Evolutionary conservation across 2,329 filamentous ascomycete species (phyloP).

Genomic region (Calycina marina): DNA sequence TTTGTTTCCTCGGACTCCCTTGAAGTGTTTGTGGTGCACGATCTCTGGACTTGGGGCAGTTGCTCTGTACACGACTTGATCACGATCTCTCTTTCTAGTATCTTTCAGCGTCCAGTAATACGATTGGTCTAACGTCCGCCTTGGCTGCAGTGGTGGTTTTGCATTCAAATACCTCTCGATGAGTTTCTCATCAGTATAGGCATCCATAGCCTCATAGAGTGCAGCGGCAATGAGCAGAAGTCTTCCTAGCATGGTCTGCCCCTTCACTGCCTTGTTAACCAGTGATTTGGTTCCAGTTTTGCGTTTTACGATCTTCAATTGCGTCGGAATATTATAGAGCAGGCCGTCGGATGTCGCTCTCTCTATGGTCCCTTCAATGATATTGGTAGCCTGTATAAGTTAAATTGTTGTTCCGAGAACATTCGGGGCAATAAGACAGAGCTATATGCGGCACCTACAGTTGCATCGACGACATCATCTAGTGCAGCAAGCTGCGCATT

Average conservation of each 20-base stretch:
- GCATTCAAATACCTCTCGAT: slow-evolving; percentile 8
- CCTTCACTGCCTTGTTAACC: background rate
- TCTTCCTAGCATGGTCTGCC: background rate
- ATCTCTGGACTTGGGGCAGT: slow-evolving; percentile 1
- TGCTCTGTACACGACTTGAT: slow-evolving; percentile 10
- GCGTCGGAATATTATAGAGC: background rate
- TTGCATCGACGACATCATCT: background rate
- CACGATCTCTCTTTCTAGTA: slow-evolving; percentile 24
- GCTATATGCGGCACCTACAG: too few species aligned
- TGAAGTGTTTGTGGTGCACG: slow-evolving; percentile 1
- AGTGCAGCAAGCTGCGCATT: background rate
- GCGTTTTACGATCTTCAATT: background rate
- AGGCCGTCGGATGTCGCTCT: background rate
- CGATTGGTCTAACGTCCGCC: slow-evolving; percentile 30
- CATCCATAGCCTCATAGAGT: slow-evolving; percentile 12
- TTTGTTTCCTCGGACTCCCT: background rate
- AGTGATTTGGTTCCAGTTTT: background rate
- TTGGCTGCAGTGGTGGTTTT: slow-evolving; percentile 25
- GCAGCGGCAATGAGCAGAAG: slow-evolving; percentile 2
- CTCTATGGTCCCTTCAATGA: background rate
- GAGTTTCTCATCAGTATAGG: slow-evolving; percentile 10
- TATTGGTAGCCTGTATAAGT: too few species aligned
- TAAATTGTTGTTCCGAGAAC: too few species aligned
- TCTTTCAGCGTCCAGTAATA: slow-evolving; percentile 27
- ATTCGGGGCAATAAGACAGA: too few species aligned